Evolutionary conservation across 2,329 filamentous ascomycete species (phyloP), one percentile per base, ranked within the genome.

Genomic region (Colletotrichum filicis): DNA sequence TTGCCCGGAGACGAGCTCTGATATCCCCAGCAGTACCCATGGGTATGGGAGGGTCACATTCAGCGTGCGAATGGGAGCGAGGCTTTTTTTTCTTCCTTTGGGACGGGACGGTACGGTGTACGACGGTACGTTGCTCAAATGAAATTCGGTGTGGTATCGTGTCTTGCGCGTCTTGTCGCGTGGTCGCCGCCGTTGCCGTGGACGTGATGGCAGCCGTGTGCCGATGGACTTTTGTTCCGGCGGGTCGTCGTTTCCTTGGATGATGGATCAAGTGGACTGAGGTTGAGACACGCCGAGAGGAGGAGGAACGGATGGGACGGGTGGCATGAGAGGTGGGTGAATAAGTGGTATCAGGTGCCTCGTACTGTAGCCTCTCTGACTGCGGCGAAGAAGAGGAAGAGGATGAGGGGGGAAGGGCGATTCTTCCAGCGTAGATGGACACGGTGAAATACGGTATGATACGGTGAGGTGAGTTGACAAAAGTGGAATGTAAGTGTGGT

Each of bases 1-100:
- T 86, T 76, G 85, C 85, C 78, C 84, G 83, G 77, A 88, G 82
- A 75, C 85, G 85, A 74, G 85, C 83, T 76, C 81, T 83, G 69
- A 88, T 78, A 75, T 87, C 85, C 49, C 78, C 76, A 72, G 84
- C 85, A 56, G 70, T 63, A 55, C 70, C 70, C 70, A 73, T 73
- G 35, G 46, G 19, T 19, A 49, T 49, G 42, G 19, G 42, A n/a
- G 49, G 42, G 37, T 72, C 24, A 59, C 59, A 64, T 63, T 56
- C 59, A 53, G 30, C 53, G 42, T 37, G 58, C n/a, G 65, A 32
- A 58, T 69, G 52, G 53, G 53, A 28, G 65, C 42, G 24, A 37
- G 14, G 26, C 26, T 26, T 14, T 42, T 42, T 42, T 6, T 16
- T 16, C 14, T 37, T 37, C 12, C 14, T 37, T 37, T 37, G 1